Conservation (phyloP, 768 basidiomycete genomes). For the Boletus subcaerulescens region DNA sequence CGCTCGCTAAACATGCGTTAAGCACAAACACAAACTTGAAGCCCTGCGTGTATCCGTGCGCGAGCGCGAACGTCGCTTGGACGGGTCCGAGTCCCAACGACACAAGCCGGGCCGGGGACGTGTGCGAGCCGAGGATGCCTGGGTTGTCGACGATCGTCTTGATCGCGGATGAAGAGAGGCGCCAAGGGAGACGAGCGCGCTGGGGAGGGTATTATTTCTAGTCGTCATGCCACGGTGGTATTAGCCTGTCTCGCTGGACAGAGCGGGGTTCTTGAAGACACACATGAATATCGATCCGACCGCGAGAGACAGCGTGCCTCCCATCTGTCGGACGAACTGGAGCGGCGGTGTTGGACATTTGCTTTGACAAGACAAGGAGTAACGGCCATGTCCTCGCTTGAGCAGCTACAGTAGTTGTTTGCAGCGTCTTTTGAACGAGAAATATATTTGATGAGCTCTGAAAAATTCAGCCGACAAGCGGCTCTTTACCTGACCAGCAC, state of each 20-base stretch:
- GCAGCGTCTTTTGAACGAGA: not conserved
- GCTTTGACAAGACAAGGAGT: too few species aligned
- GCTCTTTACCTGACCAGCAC: not conserved
- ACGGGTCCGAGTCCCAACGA: not conserved
- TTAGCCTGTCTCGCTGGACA: not conserved
- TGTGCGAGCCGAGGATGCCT: not conserved
- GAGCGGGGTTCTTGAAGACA: not conserved
- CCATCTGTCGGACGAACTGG: not conserved
- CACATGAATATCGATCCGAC: not conserved
- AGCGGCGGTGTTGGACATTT: not conserved
- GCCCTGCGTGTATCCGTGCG: not conserved
- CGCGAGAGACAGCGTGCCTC: not conserved
- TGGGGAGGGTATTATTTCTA: not conserved
- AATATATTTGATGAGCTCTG: not conserved
- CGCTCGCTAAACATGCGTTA: not conserved
- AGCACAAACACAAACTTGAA: not conserved
- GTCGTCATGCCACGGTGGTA: not conserved
- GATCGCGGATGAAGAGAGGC: not conserved
- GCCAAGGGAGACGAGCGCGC: not conserved
- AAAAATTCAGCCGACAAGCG: not conserved
- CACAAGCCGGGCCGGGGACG: not conserved
- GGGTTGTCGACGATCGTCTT: slow-evolving; percentile 2
- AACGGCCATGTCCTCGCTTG: not conserved
- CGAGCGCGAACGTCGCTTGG: not conserved
- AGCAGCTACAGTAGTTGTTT: not conserved